Evolutionary conservation across 768 basidiomycete species (phyloP).

Genomic region (Candolleomyces eurysporus): DNA sequence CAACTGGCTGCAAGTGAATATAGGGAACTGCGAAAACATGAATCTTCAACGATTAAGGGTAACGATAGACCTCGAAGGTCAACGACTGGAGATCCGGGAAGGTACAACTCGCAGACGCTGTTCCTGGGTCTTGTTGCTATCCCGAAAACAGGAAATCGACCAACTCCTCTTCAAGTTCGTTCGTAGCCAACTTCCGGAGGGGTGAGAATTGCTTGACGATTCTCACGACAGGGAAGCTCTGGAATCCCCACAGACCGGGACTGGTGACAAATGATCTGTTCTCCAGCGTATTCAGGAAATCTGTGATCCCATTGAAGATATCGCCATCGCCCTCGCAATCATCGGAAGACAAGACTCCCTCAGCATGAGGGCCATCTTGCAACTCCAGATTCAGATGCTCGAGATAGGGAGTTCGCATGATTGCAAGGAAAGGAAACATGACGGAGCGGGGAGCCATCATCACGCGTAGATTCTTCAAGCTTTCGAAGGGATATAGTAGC

Average conservation of each 20-base stretch:
- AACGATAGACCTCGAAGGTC: background rate
- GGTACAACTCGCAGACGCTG: background rate
- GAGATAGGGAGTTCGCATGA: too few species aligned
- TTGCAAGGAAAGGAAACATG: too few species aligned
- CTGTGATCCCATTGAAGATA: background rate
- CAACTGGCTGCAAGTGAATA: too few species aligned
- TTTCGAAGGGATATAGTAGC: too few species aligned
- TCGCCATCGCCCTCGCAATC: background rate
- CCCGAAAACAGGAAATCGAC: background rate
- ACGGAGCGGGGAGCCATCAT: too few species aligned
- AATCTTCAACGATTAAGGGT: too few species aligned
- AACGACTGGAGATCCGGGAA: background rate
- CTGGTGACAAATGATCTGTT: background rate
- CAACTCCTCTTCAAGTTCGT: background rate
- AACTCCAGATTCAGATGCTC: too few species aligned
- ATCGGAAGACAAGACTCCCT: too few species aligned
- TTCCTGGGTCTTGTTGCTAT: background rate
- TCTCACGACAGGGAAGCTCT: background rate
- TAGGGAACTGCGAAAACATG: too few species aligned
- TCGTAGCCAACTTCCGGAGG: background rate
- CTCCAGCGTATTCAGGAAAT: background rate
- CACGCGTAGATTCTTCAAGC: too few species aligned
- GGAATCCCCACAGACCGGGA: background rate
- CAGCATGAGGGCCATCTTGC: too few species aligned
- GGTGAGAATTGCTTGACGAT: background rate